phyloP scores from a whole-genome alignment of 768 basidiomycete species.

The Daedaleopsis sinensis region DNA sequence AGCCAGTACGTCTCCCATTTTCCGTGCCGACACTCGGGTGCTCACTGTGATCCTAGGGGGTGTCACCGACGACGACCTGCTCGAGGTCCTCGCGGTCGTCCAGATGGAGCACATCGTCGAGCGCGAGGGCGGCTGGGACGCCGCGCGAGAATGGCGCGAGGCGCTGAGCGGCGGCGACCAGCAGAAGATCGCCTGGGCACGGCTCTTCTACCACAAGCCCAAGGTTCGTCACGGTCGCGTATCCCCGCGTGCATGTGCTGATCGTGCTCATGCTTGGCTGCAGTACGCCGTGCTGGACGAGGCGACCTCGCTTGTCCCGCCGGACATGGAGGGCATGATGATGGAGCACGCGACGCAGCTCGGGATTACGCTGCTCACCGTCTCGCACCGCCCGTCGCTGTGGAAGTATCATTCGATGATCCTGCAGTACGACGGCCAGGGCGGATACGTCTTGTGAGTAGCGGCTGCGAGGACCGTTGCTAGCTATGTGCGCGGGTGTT shows the following conservation, averaged over 20 bases:
- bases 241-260: neutral
- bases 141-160: conserved; percentile 90
- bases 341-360: conserved; percentile 89
- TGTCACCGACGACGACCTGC: conserved; percentile 73
- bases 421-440: conserved; percentile 91
- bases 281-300: conserved; percentile 97
- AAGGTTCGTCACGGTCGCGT: conserved; percentile 53
- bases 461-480: neutral
- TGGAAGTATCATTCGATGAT: conserved; percentile 93
- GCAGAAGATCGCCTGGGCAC: conserved; percentile 96
- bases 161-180: conserved; percentile 94
- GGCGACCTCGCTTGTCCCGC: conserved; percentile 92
- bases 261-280: neutral
- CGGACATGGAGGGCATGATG: conserved; percentile 92
- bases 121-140: conserved; percentile 96
- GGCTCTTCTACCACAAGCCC: conserved; percentile 93
- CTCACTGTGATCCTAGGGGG: conserved; percentile 47
- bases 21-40: neutral
- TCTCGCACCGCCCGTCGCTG: conserved; percentile 91
- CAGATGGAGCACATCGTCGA: conserved; percentile 88
- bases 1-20: conserved; percentile 51
- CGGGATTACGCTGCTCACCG: conserved; percentile 91
- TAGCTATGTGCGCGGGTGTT: neutral
- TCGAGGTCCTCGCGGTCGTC: conserved; percentile 71
- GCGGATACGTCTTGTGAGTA: conserved; percentile 92